Conservation (phyloP, 495 filamentous ascomycete genomes). For the Rhypophila decipiens region DNA sequence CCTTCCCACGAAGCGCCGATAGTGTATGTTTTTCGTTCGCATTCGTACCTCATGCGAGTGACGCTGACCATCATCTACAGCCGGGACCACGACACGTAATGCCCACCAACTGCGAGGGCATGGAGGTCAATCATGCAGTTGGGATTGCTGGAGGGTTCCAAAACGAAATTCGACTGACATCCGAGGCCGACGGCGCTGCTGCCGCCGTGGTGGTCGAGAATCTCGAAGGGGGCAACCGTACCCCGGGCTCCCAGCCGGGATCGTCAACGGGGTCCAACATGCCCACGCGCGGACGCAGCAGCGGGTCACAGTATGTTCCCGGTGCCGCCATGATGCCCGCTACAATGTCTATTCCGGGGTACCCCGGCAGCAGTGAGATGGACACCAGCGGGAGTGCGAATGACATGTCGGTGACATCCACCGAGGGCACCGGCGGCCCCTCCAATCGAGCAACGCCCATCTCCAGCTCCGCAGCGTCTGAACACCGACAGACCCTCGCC, state of each 20-base stretch:
- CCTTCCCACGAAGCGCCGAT: constrained; percentile 43
- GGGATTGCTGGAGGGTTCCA: background rate
- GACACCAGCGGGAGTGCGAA: constrained; percentile 22
- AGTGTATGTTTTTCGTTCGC: constrained; percentile 31
- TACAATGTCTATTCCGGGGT: constrained; percentile 18
- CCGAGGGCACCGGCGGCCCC: constrained; percentile 21
- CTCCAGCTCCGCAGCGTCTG: constrained; percentile 41
- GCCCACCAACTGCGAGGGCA: background rate
- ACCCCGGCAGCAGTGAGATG: constrained; percentile 11
- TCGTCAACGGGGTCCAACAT: constrained; percentile 20
- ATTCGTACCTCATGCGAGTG: background rate
- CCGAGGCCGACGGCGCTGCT: constrained; percentile 21
- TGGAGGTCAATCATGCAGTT: background rate
- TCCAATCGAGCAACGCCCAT: constrained; percentile 47
- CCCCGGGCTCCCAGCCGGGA: constrained; percentile 9
- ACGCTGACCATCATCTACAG: background rate
- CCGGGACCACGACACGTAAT: constrained; percentile 5
- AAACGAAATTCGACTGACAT: background rate
- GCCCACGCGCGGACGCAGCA: constrained; percentile 26
- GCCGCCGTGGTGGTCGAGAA: constrained; percentile 24
- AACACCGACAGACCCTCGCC: constrained; percentile 25
- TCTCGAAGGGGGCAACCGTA: constrained; percentile 14
- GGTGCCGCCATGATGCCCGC: constrained; percentile 24
- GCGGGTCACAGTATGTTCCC: constrained; percentile 17
- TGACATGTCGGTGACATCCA: constrained; percentile 31